Evolutionary conservation across 2,329 filamentous ascomycete species (phyloP).

Genomic region (Neoscytalidium dimidiatum): DNA sequence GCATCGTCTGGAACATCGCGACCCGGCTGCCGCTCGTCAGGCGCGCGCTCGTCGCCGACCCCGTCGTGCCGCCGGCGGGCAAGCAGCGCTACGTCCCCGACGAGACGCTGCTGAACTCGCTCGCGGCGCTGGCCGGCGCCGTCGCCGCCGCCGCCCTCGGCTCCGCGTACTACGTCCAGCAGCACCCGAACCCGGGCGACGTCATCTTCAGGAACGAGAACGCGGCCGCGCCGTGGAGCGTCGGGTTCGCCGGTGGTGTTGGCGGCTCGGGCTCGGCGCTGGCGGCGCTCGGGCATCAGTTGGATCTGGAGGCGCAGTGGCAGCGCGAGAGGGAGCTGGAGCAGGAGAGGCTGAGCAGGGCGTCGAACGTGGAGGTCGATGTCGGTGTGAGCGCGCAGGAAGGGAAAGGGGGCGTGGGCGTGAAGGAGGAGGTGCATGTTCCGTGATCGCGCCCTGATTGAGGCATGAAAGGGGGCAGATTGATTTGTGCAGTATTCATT

Average conservation of each 20-base stretch:
- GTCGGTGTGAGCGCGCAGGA: conserved; percentile 16
- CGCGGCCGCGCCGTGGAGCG: background rate
- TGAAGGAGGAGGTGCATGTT: conserved; percentile 2
- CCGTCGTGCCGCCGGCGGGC: conserved; percentile 1
- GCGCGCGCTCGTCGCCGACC: background rate
- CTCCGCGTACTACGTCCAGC: conserved; percentile 4
- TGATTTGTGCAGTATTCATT: too few species aligned
- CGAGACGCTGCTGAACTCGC: background rate
- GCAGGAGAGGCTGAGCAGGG: conserved; percentile 1
- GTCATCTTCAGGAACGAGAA: conserved; percentile 12
- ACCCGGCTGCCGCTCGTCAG: background rate
- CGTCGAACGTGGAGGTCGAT: conserved; percentile 20
- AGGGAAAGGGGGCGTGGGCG: background rate
- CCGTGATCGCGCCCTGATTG: background rate
- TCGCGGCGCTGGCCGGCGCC: background rate
- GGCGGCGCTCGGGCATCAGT: conserved; percentile 21
- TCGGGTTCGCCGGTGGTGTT: background rate
- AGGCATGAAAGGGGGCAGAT: too few species aligned
- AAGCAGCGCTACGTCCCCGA: background rate
- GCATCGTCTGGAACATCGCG: background rate
- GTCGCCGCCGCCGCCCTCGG: background rate
- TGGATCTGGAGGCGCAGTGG: conserved; percentile 19
- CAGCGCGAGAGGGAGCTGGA: conserved; percentile 13
- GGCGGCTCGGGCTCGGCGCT: conserved; percentile 23
- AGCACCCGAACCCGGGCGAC: conserved; percentile 8